Conservation (phyloP, 1,284 basidiomycete species). For the Tetrapyrgos nigripes region DNA sequence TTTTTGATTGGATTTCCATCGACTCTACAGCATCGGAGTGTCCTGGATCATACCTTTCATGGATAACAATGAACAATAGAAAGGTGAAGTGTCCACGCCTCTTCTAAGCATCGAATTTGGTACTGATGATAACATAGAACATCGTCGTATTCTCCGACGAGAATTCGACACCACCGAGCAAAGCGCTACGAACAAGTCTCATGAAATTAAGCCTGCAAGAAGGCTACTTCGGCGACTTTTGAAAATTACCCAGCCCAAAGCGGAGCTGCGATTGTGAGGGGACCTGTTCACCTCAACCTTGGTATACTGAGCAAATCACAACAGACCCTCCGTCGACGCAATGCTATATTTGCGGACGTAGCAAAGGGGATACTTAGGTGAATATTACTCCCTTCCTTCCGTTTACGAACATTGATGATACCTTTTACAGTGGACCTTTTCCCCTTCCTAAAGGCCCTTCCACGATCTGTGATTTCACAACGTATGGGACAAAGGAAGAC, state of each 20-base stretch:
- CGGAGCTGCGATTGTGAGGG: conserved; percentile 2
- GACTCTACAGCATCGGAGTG: not conserved
- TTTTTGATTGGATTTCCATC: too few relatives aligned
- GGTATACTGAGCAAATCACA: not conserved
- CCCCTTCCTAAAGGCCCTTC: not conserved
- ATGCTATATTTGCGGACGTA: not conserved
- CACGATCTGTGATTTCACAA: conserved; percentile 1
- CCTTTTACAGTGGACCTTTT: too few relatives aligned
- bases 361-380: conserved; percentile 5
- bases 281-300: too few relatives aligned
- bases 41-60: not conserved
- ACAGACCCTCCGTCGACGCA: not conserved
- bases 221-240: conserved; percentile 3
- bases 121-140: not conserved
- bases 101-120: not conserved
- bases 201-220: conserved; percentile 4
- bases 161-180: conserved; percentile 6
- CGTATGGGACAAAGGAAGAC: not conserved
- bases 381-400: not conserved
- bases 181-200: conserved; percentile 2
- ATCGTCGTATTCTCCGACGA: conserved; percentile 4
- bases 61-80: too few relatives aligned
- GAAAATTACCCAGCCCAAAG: not conserved
- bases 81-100: not conserved
- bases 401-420: not conserved